These are phyloP conservation scores for Ceratocystiopsis minuta DNA, from an alignment of 2,329 filamentous ascomycete species.

Conservation along the genomic window DNA sequence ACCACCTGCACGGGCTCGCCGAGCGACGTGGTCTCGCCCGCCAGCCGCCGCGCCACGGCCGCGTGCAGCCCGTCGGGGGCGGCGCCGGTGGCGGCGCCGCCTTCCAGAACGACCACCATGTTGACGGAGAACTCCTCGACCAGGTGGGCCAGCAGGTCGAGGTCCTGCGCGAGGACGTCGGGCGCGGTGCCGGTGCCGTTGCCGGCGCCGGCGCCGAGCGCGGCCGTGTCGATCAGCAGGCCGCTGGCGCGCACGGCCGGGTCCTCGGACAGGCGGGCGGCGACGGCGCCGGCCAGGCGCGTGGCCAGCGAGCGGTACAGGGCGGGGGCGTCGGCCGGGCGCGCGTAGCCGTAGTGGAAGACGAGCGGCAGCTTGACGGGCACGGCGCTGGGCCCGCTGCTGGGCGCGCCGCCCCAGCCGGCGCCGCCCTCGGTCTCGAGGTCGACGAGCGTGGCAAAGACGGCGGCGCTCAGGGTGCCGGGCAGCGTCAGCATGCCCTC, in stretches of 20 bases:
- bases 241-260: constrained; percentile 52
- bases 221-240: constrained; percentile 71
- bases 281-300: constrained; percentile 61
- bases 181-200: background rate
- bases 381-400: constrained; percentile 71
- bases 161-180: constrained; percentile 23
- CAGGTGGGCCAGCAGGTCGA: constrained; percentile 69
- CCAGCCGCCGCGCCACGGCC: constrained; percentile 55
- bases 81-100: constrained; percentile 27
- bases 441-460: constrained; percentile 75
- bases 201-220: constrained; percentile 27
- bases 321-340: constrained; percentile 51
- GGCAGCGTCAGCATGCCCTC: constrained; percentile 65
- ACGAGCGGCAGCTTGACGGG: constrained; percentile 85
- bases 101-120: constrained; percentile 55
- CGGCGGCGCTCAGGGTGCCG: constrained; percentile 70
- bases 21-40: constrained; percentile 31
- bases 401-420: constrained; percentile 79
- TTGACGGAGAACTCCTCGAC: constrained; percentile 50
- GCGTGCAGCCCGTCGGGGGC: constrained; percentile 44
- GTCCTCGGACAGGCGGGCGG: constrained; percentile 62
- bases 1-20: constrained; percentile 60
- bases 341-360: constrained; percentile 67
- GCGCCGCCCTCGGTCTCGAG: constrained; percentile 52
- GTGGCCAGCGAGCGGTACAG: constrained; percentile 60